Conservation (phyloP, 768 basidiomycete genomes). For the Podaxis sp. region DNA sequence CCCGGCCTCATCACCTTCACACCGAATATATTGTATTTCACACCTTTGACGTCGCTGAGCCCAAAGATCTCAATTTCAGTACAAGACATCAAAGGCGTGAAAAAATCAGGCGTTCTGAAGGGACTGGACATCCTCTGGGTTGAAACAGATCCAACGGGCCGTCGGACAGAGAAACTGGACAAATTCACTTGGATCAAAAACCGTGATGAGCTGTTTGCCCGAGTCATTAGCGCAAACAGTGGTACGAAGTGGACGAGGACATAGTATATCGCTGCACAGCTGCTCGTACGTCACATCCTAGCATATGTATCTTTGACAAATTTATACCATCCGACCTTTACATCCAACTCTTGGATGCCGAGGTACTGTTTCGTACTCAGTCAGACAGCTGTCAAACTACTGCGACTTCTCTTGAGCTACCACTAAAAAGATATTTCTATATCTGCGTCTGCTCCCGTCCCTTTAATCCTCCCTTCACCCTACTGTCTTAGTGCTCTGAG, state of each 20-base stretch:
- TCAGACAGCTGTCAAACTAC: slow-evolving; percentile 6
- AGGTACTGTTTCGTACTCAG: not conserved
- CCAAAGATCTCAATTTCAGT: slow-evolving; percentile 48
- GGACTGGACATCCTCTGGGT: slow-evolving; percentile 52
- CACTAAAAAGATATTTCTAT: not conserved
- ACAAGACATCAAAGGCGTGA: slow-evolving; percentile 50
- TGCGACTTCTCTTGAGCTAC: not conserved
- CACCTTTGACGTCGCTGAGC: slow-evolving; percentile 46
- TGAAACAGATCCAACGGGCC: slow-evolving; percentile 25
- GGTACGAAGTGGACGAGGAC: not conserved
- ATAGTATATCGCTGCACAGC: not conserved
- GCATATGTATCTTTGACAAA: too few species aligned
- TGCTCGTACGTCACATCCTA: too few species aligned
- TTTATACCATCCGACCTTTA: not conserved
- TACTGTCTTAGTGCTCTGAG: not conserved
- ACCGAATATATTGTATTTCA: slow-evolving; percentile 48
- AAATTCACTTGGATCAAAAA: slow-evolving; percentile 59
- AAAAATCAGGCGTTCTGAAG: slow-evolving; percentile 53
- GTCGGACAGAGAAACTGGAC: slow-evolving; percentile 44
- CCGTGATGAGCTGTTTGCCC: slow-evolving; percentile 66
- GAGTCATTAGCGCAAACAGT: slow-evolving; percentile 44
- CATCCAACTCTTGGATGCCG: not conserved
- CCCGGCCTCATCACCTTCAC: slow-evolving; percentile 66
- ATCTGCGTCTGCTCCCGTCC: not conserved
- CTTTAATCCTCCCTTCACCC: not conserved